Percentiles rank a stretch among this genome's conserved stretches.
phyloP scores from a whole-genome alignment of 2,329 filamentous ascomycete genomes.

The Talaromyces sp. region DNA sequence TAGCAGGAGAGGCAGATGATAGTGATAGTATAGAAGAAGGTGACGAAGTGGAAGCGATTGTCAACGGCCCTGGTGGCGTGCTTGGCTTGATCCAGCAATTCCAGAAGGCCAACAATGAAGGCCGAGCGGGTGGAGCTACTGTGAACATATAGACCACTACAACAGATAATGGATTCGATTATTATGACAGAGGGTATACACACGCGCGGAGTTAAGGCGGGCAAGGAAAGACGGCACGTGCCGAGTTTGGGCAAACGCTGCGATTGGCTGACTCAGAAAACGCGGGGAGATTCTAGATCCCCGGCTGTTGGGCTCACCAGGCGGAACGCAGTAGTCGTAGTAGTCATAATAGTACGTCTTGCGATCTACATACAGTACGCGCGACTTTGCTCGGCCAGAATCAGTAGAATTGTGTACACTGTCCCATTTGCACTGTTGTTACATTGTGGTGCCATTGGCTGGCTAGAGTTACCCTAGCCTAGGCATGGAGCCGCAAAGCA shows the following conservation, averaged over 20 bases:
- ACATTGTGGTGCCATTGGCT: not conserved
- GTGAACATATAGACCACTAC: constrained; percentile 5
- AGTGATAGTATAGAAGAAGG: constrained; percentile 47
- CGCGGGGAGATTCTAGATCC: not conserved
- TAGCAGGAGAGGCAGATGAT: constrained; percentile 33
- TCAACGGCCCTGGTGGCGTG: constrained; percentile 53
- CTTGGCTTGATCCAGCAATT: constrained; percentile 66
- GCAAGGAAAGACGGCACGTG: not conserved
- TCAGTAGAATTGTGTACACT: not conserved
- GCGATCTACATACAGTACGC: not conserved
- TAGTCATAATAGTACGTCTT: not conserved
- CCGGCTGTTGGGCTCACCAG: not conserved
- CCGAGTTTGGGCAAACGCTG: not conserved
- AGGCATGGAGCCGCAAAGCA: not conserved
- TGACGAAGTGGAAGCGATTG: constrained; percentile 47
- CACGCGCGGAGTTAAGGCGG: not conserved
- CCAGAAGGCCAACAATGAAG: constrained; percentile 53
- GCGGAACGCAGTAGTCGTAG: too few species aligned
- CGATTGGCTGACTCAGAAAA: not conserved
- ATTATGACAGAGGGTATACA: not conserved
- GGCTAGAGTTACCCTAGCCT: not conserved
- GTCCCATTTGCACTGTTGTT: not conserved
- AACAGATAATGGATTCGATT: not conserved
- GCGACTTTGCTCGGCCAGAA: not conserved
- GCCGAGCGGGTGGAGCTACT: constrained; percentile 30